A percentile compares a stretch with the other conserved stretches of the same genome.
Evolutionary conservation across 2,329 filamentous ascomycete species (phyloP).

Genomic region (Epichloe baconii): DNA sequence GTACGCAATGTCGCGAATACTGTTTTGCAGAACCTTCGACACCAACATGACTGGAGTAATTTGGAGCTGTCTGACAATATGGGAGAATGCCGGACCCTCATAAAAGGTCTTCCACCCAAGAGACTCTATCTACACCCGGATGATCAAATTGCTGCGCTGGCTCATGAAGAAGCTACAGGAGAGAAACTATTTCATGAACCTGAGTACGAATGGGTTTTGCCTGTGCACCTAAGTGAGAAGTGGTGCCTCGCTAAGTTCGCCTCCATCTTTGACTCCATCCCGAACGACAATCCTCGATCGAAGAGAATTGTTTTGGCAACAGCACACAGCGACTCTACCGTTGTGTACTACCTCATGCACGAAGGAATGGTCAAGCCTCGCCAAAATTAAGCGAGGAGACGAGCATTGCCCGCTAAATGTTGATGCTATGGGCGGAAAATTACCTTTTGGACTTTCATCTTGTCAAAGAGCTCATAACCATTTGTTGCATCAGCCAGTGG

Average conservation of each 20-base stretch:
- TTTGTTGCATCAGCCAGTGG: conserved; percentile 51
- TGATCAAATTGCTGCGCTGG: conserved; percentile 63
- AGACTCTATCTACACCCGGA: conserved; percentile 70
- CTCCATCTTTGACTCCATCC: conserved; percentile 53
- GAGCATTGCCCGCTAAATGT: not conserved
- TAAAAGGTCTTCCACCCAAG: conserved; percentile 60
- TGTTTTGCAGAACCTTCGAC: conserved; percentile 56
- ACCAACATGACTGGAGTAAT: conserved; percentile 63
- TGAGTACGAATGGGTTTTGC: conserved; percentile 64
- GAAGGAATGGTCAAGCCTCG: conserved; percentile 79
- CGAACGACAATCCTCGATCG: conserved; percentile 29
- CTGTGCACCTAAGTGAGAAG: conserved; percentile 58
- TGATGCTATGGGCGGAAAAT: conserved; percentile 41
- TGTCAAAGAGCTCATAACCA: conserved; percentile 59
- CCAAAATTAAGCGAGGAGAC: conserved; percentile 49
- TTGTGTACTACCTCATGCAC: conserved; percentile 75
- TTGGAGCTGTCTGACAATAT: conserved; percentile 39
- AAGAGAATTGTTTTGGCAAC: conserved; percentile 66
- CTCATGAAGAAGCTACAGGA: conserved; percentile 38
- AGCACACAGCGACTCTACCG: conserved; percentile 66
- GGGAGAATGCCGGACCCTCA: conserved; percentile 42
- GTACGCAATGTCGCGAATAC: conserved; percentile 20
- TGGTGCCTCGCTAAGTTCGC: conserved; percentile 57
- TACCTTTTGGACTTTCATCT: conserved; percentile 59
- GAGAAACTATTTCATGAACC: conserved; percentile 33